phyloP scores from a whole-genome alignment of 208 protist species.

The Trypanosoma cruzi region DNA sequence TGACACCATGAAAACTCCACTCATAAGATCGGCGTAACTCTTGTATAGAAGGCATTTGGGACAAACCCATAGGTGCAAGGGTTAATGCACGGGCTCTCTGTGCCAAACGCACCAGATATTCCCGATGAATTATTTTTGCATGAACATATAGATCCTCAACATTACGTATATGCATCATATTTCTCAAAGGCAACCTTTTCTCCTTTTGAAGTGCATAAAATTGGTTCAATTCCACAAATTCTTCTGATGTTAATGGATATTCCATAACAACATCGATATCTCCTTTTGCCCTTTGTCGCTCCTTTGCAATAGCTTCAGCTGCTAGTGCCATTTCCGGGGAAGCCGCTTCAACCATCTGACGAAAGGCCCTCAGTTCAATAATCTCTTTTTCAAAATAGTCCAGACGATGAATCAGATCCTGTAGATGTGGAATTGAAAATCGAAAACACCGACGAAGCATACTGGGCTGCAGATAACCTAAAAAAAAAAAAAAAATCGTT shows the following conservation, averaged over 20 bases:
- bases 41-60: constrained; percentile 72
- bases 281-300: constrained; percentile 33
- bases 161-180: constrained; percentile 53
- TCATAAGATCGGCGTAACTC: constrained; percentile 69
- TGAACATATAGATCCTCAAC: constrained; percentile 54
- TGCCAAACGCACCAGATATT: constrained; percentile 66
- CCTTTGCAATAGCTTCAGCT: constrained; percentile 39
- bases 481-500: constrained; percentile 11
- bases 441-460: constrained; percentile 25
- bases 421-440: constrained; percentile 16
- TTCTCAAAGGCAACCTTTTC: constrained; percentile 37
- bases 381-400: constrained; percentile 80
- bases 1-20: constrained; percentile 80
- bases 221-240: constrained; percentile 76
- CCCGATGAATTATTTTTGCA: constrained; percentile 45
- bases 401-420: constrained; percentile 45
- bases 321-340: constrained; percentile 55
- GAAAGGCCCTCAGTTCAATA: constrained; percentile 73
- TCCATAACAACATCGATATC: constrained; percentile 30
- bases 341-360: constrained; percentile 53
- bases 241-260: constrained; percentile 56
- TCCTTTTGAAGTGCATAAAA: constrained; percentile 66
- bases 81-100: constrained; percentile 42
- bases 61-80: constrained; percentile 62
- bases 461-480: neutral